Conservation (phyloP, 208 protist species). For the Herpetomonas samuelpessoai region DNA sequence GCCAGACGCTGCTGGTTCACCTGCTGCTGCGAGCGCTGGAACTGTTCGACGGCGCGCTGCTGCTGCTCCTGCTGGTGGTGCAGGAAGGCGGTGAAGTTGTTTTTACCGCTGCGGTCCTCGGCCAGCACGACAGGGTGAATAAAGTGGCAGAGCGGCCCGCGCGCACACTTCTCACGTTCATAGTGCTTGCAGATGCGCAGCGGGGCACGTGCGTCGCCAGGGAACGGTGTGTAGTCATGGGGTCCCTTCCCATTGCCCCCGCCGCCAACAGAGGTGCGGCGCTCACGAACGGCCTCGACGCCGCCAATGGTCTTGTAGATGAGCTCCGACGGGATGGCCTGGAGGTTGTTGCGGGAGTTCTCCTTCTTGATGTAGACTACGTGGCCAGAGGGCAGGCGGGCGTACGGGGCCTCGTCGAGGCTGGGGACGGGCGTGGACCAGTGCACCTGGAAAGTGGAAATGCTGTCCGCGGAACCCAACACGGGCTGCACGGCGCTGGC, state of each 20-base stretch:
- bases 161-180: conserved; percentile 57
- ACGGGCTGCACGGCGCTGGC: too few species aligned
- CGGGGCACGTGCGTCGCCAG: conserved; percentile 23
- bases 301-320: conserved; percentile 53
- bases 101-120: not conserved
- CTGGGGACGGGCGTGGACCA: conserved; percentile 37
- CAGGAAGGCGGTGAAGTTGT: too few species aligned
- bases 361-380: conserved; percentile 39
- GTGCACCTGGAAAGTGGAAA: conserved; percentile 47
- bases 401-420: conserved; percentile 31
- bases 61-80: too few species aligned
- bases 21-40: too few species aligned
- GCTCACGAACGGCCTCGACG: conserved; percentile 41
- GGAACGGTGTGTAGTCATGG: not conserved
- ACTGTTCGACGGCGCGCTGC: too few species aligned
- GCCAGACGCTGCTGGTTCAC: too few species aligned
- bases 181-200: conserved; percentile 73
- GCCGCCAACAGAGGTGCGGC: conserved; percentile 5
- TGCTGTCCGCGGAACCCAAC: too few species aligned
- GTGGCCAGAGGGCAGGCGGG: conserved; percentile 34
- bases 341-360: conserved; percentile 10
- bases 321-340: conserved; percentile 32
- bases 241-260: conserved; percentile 9
- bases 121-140: conserved; percentile 50
- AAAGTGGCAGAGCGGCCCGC: conserved; percentile 56